These are phyloP conservation scores for Micromonas commoda DNA, from an alignment of 139 green algal species.

Conservation along the genomic window DNA sequence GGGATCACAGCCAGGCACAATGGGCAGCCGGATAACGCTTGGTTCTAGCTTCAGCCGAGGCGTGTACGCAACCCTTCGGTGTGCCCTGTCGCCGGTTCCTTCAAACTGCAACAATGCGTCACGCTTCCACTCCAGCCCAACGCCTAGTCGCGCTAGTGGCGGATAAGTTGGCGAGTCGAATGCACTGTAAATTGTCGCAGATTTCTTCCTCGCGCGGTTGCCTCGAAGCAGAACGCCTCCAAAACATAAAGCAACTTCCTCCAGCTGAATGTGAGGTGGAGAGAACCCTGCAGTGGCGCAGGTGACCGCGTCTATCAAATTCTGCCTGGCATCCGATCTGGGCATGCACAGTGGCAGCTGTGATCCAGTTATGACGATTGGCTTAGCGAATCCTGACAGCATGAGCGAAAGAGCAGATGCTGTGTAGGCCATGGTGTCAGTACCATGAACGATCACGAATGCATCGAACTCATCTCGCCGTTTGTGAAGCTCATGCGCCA, in stretches of 20 bases:
- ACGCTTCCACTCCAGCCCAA: slow-evolving; percentile 59
- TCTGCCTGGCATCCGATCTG: slow-evolving; percentile 76
- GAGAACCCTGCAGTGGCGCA: slow-evolving; percentile 57
- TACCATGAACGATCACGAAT: slow-evolving; percentile 40
- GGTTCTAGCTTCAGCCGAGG: slow-evolving; percentile 59
- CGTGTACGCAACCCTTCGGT: slow-evolving; percentile 35
- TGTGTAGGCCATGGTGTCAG: slow-evolving; percentile 85
- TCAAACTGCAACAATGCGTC: not conserved
- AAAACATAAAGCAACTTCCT: slow-evolving; percentile 86
- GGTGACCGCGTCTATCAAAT: slow-evolving; percentile 72
- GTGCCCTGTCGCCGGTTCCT: not conserved
- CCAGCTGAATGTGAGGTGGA: slow-evolving; percentile 51
- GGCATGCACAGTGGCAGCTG: slow-evolving; percentile 77
- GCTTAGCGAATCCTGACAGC: slow-evolving; percentile 45
- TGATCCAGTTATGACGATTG: slow-evolving; percentile 28
- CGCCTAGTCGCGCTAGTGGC: slow-evolving; percentile 67
- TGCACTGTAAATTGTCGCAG: slow-evolving; percentile 40
- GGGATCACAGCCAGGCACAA: slow-evolving; percentile 73
- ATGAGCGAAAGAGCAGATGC: slow-evolving; percentile 79
- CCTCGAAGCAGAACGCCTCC: slow-evolving; percentile 77
- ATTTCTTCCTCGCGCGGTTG: slow-evolving; percentile 49
- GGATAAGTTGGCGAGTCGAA: slow-evolving; percentile 68
- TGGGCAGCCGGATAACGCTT: slow-evolving; percentile 70
- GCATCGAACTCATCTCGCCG: slow-evolving; percentile 25
- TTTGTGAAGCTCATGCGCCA: slow-evolving; percentile 26